These are phyloP conservation scores for Lentinula edodes DNA, from an alignment of 768 basidiomycete species.

Conservation along the genomic window DNA sequence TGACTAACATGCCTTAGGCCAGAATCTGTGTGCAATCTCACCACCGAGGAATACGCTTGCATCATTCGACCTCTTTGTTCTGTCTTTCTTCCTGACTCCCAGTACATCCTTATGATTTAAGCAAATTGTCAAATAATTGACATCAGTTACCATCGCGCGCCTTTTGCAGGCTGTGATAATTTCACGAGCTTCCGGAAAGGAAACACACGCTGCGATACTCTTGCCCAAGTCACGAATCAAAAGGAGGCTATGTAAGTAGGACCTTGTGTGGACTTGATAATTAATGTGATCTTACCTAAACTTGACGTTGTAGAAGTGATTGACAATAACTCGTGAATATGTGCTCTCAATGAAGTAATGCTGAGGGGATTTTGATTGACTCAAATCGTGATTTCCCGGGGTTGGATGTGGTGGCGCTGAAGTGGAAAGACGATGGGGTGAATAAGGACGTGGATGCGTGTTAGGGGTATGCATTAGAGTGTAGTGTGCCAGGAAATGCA, in stretches of 20 bases:
- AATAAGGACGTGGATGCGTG: conserved; percentile 60
- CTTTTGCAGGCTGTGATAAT: conserved; percentile 12
- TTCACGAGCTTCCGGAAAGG: conserved; percentile 25
- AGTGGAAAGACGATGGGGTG: conserved; percentile 50
- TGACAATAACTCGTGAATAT: conserved; percentile 85
- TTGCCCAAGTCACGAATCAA: conserved; percentile 25
- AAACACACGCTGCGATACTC: conserved; percentile 21
- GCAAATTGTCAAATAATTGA: too few relatives aligned
- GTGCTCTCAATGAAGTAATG: conserved; percentile 62
- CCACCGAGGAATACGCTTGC: too few relatives aligned
- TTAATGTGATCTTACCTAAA: conserved; percentile 57
- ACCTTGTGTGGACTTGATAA: conserved; percentile 51
- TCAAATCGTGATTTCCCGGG: conserved; percentile 61
- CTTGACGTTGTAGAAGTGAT: conserved; percentile 67
- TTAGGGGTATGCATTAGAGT: conserved; percentile 54
- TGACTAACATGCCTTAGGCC: too few relatives aligned
- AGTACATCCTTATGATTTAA: too few relatives aligned
- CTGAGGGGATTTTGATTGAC: conserved; percentile 59
- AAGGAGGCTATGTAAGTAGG: conserved; percentile 29
- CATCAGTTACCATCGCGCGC: background rate
- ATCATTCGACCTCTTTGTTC: too few relatives aligned
- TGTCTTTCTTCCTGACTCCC: too few relatives aligned
- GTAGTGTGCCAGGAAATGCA: conserved; percentile 52
- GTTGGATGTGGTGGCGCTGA: conserved; percentile 48
- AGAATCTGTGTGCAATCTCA: too few relatives aligned